phyloP scores from a whole-genome alignment of 2,329 filamentous ascomycete genomes.

The Sporothrix euskadiensis region DNA sequence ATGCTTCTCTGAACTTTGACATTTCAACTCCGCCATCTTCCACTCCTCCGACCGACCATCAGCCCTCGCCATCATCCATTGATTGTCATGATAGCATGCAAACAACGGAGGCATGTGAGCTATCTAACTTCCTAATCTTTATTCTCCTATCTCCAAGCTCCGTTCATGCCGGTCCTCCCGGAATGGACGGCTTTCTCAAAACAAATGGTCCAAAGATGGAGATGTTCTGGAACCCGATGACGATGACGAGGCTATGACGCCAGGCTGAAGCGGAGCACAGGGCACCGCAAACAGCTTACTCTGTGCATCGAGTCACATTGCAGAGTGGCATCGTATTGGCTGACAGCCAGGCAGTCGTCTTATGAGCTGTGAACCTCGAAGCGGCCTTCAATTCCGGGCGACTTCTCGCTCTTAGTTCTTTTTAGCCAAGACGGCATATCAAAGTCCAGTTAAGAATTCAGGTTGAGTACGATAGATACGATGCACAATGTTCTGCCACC shows the following conservation, averaged over 20 bases:
- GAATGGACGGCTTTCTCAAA: not conserved
- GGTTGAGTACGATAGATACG: not conserved
- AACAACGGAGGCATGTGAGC: not conserved
- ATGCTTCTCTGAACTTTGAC: not conserved
- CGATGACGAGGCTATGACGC: not conserved
- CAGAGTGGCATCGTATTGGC: not conserved
- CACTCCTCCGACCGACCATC: not conserved
- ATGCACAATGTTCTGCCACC: not conserved
- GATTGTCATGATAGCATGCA: not conserved
- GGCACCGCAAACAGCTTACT: not conserved
- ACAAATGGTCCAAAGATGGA: not conserved
- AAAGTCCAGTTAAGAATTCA: not conserved
- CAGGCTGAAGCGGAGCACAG: constrained; percentile 2
- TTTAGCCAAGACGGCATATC: not conserved
- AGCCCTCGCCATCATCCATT: too few relatives aligned
- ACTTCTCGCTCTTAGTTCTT: not conserved
- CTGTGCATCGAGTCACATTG: not conserved
- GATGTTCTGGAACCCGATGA: not conserved
- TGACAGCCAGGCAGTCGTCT: not conserved
- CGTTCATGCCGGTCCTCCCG: not conserved
- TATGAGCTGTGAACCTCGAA: not conserved
- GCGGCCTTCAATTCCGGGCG: not conserved
- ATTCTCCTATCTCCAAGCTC: not conserved
- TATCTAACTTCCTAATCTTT: not conserved
- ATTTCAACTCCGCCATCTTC: not conserved